Base-by-base conservation (phyloP, 306 rosid species). In the Pyrus communis region DNA sequence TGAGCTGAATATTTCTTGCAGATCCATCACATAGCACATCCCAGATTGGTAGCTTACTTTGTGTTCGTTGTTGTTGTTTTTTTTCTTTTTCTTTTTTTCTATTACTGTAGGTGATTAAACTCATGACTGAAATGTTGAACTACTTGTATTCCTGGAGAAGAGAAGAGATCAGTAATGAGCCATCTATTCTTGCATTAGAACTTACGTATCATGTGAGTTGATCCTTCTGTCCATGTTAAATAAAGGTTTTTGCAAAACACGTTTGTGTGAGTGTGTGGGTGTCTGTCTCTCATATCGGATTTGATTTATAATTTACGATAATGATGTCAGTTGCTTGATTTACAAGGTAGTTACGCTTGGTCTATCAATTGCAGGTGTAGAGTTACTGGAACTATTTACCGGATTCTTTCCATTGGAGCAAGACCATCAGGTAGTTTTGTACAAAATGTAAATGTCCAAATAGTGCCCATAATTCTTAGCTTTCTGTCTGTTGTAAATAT, bases 401-500 rank as follows among this genome's bases (percentile, higher is more conserved):
- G 45, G 78, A 81, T 82, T 84, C 65, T 82, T 84, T 54, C 80
- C 80, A 51, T 61, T 52, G 19, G 61, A 54, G 58, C 45, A 69
- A 35, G 67, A 31, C 14, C 2, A 4, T 75, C 35, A 11, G 67
- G 75, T 60, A 62, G 42, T 72, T 77, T 58, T 82, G 77, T 78
- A 78, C 77, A 62, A 21, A 21, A 55, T 68, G 84, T 9, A 71
- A 66, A 79, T 75, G 87, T 75, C 68, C 78, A 54, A 49, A 45
- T 76, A 64, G 18, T 4, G 70, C 27, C 21, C 27, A 33, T 4
- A 33, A 31, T 11, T 66, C 4, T 21, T 35, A 19, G 66, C 27
- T 25, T 78, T 82, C 73, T 35, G 43, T 71, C 79, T 27, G 33
- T 61, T 90, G 87, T 88, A 83, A 67, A 83, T 86, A 82, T 40